phyloP scores from a whole-genome alignment of 768 basidiomycete species.

The Baorangia bicolor region DNA sequence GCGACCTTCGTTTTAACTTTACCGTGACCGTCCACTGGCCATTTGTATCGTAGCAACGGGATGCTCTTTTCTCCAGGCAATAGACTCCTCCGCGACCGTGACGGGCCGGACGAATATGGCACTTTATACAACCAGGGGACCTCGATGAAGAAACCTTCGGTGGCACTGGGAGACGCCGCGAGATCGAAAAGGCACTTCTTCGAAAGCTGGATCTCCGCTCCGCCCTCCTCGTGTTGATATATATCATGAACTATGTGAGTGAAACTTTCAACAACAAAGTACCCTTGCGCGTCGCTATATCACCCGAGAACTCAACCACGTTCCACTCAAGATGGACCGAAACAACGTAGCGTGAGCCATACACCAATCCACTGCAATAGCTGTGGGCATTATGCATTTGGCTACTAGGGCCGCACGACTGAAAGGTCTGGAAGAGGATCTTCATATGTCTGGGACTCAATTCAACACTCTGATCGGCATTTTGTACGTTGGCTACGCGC shows the following conservation, averaged over 20 bases:
- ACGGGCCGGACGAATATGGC: neutral
- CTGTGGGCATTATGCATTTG: neutral
- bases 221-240: conserved; percentile 44
- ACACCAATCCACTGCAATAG: neutral
- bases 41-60: neutral
- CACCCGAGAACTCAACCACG: neutral
- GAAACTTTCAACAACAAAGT: neutral
- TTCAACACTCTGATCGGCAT: conserved; percentile 69
- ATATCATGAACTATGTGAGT: conserved; percentile 48
- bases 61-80: neutral
- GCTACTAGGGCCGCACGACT: conserved; percentile 63
- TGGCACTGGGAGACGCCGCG: conserved; percentile 35
- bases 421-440: conserved; percentile 65
- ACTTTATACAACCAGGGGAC: conserved; percentile 10
- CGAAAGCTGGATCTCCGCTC: conserved; percentile 44
- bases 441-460: conserved; percentile 55
- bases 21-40: neutral
- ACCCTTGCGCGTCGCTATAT: neutral
- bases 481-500: conserved; percentile 66
- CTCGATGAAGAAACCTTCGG: conserved; percentile 35
- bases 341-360: conserved; percentile 59
- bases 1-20: neutral
- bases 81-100: neutral
- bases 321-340: conserved; percentile 53
- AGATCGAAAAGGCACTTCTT: conserved; percentile 42